Evolutionary conservation across 1,139 yeast genomes (phyloP), one percentile per base, ranked within the genome.

Genomic region (Pneumocystis canis): DNA sequence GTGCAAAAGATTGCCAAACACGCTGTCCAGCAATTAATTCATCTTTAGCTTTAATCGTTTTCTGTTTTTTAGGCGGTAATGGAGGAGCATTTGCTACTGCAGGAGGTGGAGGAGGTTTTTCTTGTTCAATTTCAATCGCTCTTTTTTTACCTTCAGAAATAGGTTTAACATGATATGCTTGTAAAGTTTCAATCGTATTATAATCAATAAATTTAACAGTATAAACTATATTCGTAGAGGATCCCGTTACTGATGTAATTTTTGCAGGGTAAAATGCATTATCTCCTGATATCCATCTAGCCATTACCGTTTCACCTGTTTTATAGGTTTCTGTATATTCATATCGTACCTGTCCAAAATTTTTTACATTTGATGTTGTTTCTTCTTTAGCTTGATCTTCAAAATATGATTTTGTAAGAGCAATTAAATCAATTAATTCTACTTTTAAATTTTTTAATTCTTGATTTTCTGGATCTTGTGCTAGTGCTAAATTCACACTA

Each of bases 1-100:
- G 70, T 30, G 70, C 68, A 62, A 75, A 74, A 60, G 66, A 67
- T 60, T 73, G 72, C 77, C 77, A 75, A 61, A 71, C 72, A 59
- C 67, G 65, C 58, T 72, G 72, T 41, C 71, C 68, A 20, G 68
- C 67, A 56, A 71, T 70, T 32, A 72, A 66, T 53, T 61, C 65
- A 16, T 64, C 63, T 11, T 64, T 64, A 30, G 65, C 60, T 61
- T 60, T 41, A 16, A 54, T 54, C 33, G 62, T 37, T 41, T 63
- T 61, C 58, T 61, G 54, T 25, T 61, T 57, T 37, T 32, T 31
- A 32, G 60, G 60, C 7, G 62, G 60, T 14, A 59, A 40, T 31
- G 58, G 28, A 1, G 62, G 32, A 5, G 60, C 31, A 14, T 30
- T 60, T n/a, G 31, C 57, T 5, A 33, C 31, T 16, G 32, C 14